Evolutionary conservation across 768 basidiomycete genomes (phyloP).

Genomic region (Lepiota brunneoincarnata): DNA sequence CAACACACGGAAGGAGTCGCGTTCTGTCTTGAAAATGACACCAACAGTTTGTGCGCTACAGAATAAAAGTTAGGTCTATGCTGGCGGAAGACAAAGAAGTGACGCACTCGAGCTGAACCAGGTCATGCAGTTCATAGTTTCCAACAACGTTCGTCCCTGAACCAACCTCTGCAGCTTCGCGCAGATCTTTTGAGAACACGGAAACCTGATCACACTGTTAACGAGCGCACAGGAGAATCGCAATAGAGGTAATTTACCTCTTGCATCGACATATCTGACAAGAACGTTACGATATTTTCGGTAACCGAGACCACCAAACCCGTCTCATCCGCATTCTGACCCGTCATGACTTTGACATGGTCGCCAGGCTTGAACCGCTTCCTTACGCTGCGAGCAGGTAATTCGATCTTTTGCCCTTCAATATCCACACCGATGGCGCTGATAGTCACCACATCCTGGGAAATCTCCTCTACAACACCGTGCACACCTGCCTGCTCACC

Average conservation of each 20-base stretch:
- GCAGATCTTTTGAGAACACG: conserved; percentile 95
- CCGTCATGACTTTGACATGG: conserved; percentile 97
- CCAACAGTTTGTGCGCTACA: conserved; percentile 87
- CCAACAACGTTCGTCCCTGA: conserved; percentile 86
- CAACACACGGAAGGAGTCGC: conserved; percentile 92
- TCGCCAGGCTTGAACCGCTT: conserved; percentile 97
- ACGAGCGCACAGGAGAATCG: conserved; percentile 5
- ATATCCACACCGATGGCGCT: conserved; percentile 79
- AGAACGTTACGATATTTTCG: conserved; percentile 90
- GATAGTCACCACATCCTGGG: conserved; percentile 83
- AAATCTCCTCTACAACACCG: conserved; percentile 88
- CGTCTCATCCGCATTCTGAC: conserved; percentile 92
- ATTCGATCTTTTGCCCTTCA: conserved; percentile 82
- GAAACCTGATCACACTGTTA: conserved; percentile 61
- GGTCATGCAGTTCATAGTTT: conserved; percentile 92
- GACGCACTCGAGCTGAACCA: conserved; percentile 94
- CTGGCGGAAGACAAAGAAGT: background rate
- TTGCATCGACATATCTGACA: conserved; percentile 96
- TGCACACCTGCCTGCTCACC: conserved; percentile 94
- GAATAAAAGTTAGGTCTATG: conserved; percentile 9
- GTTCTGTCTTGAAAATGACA: conserved; percentile 96
- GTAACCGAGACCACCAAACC: conserved; percentile 92
- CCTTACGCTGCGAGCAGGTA: conserved; percentile 84
- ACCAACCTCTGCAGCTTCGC: conserved; percentile 97
- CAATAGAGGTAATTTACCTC: conserved; percentile 53